phyloP scores from a whole-genome alignment of 2,329 filamentous ascomycete genomes.

The Trichoderma sp. region DNA sequence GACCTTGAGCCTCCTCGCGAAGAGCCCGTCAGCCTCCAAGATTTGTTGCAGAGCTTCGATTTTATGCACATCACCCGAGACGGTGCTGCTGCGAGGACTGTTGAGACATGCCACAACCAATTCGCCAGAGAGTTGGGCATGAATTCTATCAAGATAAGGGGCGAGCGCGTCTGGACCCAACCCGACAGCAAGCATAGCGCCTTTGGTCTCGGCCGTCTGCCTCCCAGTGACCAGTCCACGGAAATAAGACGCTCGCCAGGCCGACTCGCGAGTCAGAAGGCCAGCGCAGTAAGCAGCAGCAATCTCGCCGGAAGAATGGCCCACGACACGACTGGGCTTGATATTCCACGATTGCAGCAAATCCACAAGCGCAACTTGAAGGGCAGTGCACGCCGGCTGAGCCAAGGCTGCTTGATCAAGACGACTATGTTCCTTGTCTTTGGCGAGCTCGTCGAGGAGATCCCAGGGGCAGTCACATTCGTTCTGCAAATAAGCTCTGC shows the following conservation, averaged over 20 bases:
- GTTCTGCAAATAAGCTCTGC: background rate
- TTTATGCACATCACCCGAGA: slow-evolving; percentile 10
- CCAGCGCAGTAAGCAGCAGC: slow-evolving; percentile 14
- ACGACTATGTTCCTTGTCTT: background rate
- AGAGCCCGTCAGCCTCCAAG: background rate
- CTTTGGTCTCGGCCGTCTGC: slow-evolving; percentile 8
- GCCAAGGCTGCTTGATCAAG: background rate
- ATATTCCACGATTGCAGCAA: slow-evolving; percentile 1
- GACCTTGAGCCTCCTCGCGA: slow-evolving; percentile 11
- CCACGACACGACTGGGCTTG: background rate
- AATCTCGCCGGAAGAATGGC: slow-evolving; percentile 18
- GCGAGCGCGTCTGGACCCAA: background rate
- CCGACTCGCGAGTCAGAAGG: background rate
- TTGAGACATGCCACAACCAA: slow-evolving; percentile 13
- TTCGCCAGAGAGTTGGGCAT: background rate
- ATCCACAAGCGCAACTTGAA: slow-evolving; percentile 8
- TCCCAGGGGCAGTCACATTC: background rate
- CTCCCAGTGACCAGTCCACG: slow-evolving; percentile 8
- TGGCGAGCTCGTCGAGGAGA: slow-evolving; percentile 11
- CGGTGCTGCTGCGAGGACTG: slow-evolving; percentile 9
- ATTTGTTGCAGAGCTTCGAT: background rate
- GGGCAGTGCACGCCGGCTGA: slow-evolving; percentile 13
- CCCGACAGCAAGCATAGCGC: slow-evolving; percentile 16
- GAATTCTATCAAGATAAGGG: slow-evolving; percentile 1
- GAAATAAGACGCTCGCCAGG: slow-evolving; percentile 9